Evolutionary conservation across 805 yeast species (phyloP).

Genomic region (Schizosaccharomyces osmophilus): DNA sequence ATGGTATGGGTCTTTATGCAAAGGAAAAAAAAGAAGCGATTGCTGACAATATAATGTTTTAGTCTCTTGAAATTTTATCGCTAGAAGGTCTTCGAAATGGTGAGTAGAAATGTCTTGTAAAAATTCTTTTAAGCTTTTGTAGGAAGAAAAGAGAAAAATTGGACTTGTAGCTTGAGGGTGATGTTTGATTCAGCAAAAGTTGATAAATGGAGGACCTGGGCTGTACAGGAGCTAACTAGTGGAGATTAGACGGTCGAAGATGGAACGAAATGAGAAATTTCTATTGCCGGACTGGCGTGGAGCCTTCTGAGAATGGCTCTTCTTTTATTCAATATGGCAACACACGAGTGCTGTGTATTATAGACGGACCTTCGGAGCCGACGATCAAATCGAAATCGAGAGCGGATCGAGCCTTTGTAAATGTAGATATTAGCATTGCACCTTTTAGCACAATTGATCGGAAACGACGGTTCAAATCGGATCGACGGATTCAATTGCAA

Average conservation of each 20-base stretch:
- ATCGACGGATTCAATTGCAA: constrained; percentile 19
- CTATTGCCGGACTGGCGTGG: constrained; percentile 63
- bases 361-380: constrained; percentile 82
- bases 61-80: constrained; percentile 61
- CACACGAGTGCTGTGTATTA: constrained; percentile 62
- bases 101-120: constrained; percentile 3
- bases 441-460: constrained; percentile 62
- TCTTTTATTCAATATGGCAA: constrained; percentile 81
- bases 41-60: too few relatives aligned
- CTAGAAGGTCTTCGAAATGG: constrained; percentile 73
- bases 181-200: background rate
- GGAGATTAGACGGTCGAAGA: constrained; percentile 55
- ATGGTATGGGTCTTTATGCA: too few relatives aligned
- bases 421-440: constrained; percentile 44
- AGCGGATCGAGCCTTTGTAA: constrained; percentile 29
- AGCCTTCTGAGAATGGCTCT: constrained; percentile 73
- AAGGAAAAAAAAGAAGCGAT: too few relatives aligned
- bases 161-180: too few relatives aligned
- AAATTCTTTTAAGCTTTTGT: too few relatives aligned
- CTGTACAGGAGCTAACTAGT: background rate
- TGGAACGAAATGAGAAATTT: constrained; percentile 81
- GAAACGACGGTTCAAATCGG: constrained; percentile 41
- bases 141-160: background rate
- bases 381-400: constrained; percentile 18
- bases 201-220: background rate